Evolutionary conservation across 1,284 basidiomycete genomes (phyloP).

Genomic region (Microbotryum violaceum): DNA sequence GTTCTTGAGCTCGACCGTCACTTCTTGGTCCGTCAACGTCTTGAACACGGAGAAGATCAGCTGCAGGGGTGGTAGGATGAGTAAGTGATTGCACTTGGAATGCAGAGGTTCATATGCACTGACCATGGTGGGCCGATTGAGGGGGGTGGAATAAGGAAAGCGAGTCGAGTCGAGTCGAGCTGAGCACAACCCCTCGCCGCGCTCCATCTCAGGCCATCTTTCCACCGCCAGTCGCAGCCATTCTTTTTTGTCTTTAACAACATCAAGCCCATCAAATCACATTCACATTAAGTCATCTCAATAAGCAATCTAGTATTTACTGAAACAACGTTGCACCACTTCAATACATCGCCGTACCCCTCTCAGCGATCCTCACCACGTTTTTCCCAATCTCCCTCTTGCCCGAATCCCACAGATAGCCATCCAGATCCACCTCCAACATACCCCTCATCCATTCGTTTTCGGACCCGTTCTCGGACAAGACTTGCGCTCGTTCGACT

Average conservation of each 20-base stretch:
- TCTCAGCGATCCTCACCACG: conserved; percentile 13
- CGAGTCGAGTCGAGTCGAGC: too few relatives aligned
- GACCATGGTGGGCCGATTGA: too few relatives aligned
- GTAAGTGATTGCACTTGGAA: too few relatives aligned
- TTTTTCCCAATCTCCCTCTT: conserved; percentile 7
- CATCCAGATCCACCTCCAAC: conserved; percentile 13
- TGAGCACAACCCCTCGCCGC: too few relatives aligned
- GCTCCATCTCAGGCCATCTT: too few relatives aligned
- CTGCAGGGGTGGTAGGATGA: conserved; percentile 44
- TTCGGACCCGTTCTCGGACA: conserved; percentile 34
- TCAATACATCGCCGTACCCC: conserved; percentile 23
- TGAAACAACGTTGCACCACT: not conserved
- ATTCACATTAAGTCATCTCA: too few relatives aligned
- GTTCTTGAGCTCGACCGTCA: conserved; percentile 98
- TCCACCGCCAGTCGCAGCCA: too few relatives aligned
- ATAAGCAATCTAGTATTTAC: too few relatives aligned
- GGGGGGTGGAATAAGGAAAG: too few relatives aligned
- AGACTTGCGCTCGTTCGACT: conserved; percentile 49
- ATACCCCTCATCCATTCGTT: conserved; percentile 29
- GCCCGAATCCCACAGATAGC: conserved; percentile 7
- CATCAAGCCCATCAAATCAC: too few relatives aligned
- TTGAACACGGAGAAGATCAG: conserved; percentile 98
- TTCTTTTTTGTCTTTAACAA: too few relatives aligned
- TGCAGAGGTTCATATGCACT: too few relatives aligned
- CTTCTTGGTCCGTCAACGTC: conserved; percentile 66